Base-by-base conservation (phyloP, 1,139 yeast genomes). In the Kodamaea plutei region DNA sequence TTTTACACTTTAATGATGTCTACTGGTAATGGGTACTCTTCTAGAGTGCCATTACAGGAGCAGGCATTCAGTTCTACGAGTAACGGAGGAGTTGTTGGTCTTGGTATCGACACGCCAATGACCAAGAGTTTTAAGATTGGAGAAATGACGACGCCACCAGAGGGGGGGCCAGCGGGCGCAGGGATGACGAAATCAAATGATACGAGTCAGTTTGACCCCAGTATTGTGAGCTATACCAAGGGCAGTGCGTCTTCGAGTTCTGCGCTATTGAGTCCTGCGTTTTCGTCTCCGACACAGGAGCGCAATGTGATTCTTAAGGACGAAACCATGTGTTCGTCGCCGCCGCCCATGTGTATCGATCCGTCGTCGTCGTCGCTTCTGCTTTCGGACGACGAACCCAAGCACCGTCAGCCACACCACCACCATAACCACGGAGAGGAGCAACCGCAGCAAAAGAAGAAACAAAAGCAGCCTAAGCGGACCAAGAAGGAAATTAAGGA, bases 221-320 rank as follows among this genome's bases (percentile, higher is more conserved):
- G 26, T 5, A 23, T 31, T 6, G 21, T 34, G 25, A 23, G 14
- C 13, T 27, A 18, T 15, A 16, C 31, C 8, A 16, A 15, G 16
- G 23, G 23, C 6, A 25, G 26, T 21, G 20, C 22, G 9, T 22
- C 29, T 13, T 9, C 24, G 15, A 27, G 13, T 16, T 31, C 48
- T 28, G 52, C 52, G 18, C 55, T 55, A 30, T 56, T 68, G 35
- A 68, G 73, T 9, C 77, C 77, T 1, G 76, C 73, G 14, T 66
- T 68, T 37, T 71, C 74, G 23, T 69, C 73, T 9, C 77, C 72
- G 6, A 29, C 31, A 12, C 36, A 31, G 20, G 28, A 22, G 15
- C 12, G 12, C 12, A 9, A 17, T 17, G 20, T 20, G 17, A 15
- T 9, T 4, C 21, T 25, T 8, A 9, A 12, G 13, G 5, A 24